Evolutionary conservation across 495 filamentous ascomycete genomes (phyloP).

Genomic region (Daldinia vernicosa): DNA sequence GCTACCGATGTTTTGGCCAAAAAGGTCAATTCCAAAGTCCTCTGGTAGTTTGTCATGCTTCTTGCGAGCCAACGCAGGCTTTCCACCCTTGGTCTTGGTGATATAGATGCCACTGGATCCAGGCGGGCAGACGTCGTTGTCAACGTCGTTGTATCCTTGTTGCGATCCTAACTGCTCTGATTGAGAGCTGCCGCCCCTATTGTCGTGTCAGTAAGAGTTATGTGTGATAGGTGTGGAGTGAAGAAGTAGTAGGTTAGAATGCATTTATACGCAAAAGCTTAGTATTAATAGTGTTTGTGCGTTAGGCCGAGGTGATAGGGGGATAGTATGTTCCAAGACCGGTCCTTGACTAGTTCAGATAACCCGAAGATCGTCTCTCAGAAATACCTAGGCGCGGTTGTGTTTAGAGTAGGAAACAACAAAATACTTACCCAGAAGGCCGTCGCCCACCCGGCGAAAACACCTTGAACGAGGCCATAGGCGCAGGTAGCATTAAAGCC

Average conservation of each 20-base stretch:
- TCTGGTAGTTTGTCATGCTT: slow-evolving; percentile 25
- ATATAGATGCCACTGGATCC: slow-evolving; percentile 27
- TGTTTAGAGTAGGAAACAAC: not conserved
- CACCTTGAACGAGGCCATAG: not conserved
- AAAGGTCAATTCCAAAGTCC: slow-evolving; percentile 30
- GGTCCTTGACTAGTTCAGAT: no score
- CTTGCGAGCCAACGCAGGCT: slow-evolving; percentile 36
- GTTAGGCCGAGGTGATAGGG: no score
- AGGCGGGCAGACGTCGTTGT: slow-evolving; percentile 22
- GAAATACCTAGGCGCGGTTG: no score
- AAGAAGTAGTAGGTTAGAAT: not conserved
- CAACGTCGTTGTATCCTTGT: not conserved
- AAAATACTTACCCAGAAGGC: not conserved
- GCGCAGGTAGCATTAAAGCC: not conserved
- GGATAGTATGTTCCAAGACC: no score
- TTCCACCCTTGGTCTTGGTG: slow-evolving; percentile 33
- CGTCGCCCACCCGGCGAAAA: not conserved
- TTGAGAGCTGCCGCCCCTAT: slow-evolving; percentile 23
- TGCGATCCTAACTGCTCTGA: not conserved
- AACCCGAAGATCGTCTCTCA: no score
- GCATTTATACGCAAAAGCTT: not conserved
- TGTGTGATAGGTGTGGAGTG: not conserved
- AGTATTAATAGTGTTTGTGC: not conserved
- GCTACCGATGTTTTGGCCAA: slow-evolving; percentile 28
- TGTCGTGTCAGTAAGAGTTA: slow-evolving; percentile 23